Evolutionary conservation across 257 asterid species (phyloP), one percentile per base, ranked within the genome.

Genomic region (Solanum tacnaense): DNA sequence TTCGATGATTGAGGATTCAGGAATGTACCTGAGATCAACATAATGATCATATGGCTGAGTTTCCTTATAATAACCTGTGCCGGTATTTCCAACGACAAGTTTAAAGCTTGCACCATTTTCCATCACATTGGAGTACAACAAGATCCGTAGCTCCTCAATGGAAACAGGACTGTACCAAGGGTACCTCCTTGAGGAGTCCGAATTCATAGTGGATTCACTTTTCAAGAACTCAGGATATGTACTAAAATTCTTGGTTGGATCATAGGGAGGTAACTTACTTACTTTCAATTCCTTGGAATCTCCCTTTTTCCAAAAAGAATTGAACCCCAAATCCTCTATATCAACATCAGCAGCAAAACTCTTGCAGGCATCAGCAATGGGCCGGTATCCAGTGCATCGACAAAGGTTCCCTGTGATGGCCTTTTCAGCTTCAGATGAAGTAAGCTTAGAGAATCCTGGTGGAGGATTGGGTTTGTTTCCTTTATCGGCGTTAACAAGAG

Each of bases 351-450:
- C 90, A 83, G 98, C 90, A 68, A 93, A 93, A 88, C 92, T 91
- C 90, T 94, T 94, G 93, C 98, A 94, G 84, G 92, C 98, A 90
- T 94, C 98, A 36, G 96, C 98, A 34, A 94, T 91, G 20, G 98
- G 95, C 36, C 98, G 93, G 89, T 94, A 94, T 38, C 98, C 98
- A 60, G 98, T 94, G 65, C 98, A 94, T 31, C 98, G 92, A 87
- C 98, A 94, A 9, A 94, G 93, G 85, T 94, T 94, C 86, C 98
- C 98, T 31, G 95, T 34, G n/a, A 93, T 89, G 46, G 95, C 92
- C 88, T 73, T 93, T 92, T 94, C 96, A 23, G 95, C 96, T 90
- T 94, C 96, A 25, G 93, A 92, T 87, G 89, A 89, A 62, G 94
- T 93, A 81, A 94, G 88, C 91, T 91, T 93, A 36, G 96, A 93